phyloP scores from a whole-genome alignment of 352 stramenopile genomes.

The Phytopythium sindhum region DNA sequence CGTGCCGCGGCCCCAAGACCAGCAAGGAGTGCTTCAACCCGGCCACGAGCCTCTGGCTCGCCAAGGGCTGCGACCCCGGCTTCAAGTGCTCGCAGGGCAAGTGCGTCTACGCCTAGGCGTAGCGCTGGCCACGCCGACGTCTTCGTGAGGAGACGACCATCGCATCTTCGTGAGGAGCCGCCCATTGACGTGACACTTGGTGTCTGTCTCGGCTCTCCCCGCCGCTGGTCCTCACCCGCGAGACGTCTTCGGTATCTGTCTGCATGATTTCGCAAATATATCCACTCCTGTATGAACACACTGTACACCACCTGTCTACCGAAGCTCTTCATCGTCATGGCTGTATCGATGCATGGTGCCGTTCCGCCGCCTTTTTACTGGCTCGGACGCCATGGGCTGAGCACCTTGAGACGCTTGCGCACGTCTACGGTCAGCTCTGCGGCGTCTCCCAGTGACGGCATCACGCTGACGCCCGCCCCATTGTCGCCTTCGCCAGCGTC shows the following conservation, averaged over 20 bases:
- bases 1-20: constrained; percentile 9
- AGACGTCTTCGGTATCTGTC: background rate
- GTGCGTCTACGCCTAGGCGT: constrained; percentile 16
- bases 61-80: constrained; percentile 18
- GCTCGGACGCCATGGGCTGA: constrained; percentile 37
- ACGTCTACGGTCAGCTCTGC: constrained; percentile 50
- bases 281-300: background rate
- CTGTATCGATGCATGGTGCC: no score
- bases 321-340: no score
- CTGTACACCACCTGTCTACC: no score
- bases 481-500: background rate
- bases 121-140: background rate
- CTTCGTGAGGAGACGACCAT: background rate
- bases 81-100: constrained; percentile 21
- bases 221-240: background rate
- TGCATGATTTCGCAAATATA: background rate
- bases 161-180: no score
- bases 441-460: constrained; percentile 33
- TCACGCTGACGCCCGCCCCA: background rate
- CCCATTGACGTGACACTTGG: background rate
- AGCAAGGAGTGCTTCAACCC: constrained; percentile 38
- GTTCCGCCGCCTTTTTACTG: background rate
- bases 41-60: constrained; percentile 11
- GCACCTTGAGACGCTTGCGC: constrained; percentile 52
- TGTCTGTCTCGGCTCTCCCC: background rate